phyloP scores from a whole-genome alignment of 75 land plant species.

The Gnetum montanum region DNA sequence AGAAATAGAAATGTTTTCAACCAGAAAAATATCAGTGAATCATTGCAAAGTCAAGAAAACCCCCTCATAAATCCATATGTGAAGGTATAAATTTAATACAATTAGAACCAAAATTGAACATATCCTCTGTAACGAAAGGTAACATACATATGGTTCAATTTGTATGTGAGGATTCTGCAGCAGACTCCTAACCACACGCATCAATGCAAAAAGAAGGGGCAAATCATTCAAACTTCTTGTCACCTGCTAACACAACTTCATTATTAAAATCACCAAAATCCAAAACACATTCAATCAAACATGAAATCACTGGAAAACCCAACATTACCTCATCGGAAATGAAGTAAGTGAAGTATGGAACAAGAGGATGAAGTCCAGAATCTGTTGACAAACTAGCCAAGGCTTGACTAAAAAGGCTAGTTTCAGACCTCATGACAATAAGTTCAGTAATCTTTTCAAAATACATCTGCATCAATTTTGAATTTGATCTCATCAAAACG shows the following conservation, averaged over 20 bases:
- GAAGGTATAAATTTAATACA: too few species aligned
- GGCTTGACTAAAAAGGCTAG: constrained; percentile 53
- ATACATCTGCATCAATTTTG: constrained; percentile 72
- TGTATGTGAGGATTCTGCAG: constrained; percentile 79
- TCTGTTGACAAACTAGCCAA: constrained; percentile 78
- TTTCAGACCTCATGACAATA: constrained; percentile 36
- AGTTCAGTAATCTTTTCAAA: constrained; percentile 87
- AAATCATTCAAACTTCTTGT: constrained; percentile 55
- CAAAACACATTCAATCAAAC: neutral
- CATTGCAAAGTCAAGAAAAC: too few species aligned
- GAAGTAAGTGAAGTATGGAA: constrained; percentile 86
- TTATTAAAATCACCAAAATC: too few species aligned
- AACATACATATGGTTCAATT: constrained; percentile 89
- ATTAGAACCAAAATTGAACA: too few species aligned
- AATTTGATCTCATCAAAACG: too few species aligned
- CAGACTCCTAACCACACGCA: constrained; percentile 72
- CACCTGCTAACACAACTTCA: constrained; percentile 65
- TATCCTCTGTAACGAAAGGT: too few species aligned
- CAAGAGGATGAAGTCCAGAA: constrained; percentile 90
- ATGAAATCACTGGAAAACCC: neutral
- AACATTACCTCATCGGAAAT: constrained; percentile 87
- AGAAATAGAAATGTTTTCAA: too few species aligned
- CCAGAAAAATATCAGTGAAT: too few species aligned
- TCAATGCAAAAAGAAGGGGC: constrained; percentile 70
- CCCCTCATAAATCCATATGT: too few species aligned